Evolutionary conservation across 2,329 filamentous ascomycete species (phyloP).

Genomic region (Pyrenophora graminea): DNA sequence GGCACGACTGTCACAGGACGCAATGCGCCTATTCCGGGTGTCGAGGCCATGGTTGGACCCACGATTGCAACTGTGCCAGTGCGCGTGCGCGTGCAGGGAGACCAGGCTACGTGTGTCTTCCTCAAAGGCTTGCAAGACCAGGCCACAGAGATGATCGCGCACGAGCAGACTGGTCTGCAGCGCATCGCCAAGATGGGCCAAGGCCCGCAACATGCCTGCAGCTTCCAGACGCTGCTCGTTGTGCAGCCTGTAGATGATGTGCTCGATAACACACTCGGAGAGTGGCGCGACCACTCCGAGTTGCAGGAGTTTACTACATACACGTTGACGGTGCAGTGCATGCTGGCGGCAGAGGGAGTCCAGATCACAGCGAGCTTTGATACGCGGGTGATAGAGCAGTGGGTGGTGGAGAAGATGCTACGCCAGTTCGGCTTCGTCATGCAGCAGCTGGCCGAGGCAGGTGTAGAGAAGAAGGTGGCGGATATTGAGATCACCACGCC

Average conservation of each 20-base stretch:
- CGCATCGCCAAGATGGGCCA: constrained; percentile 22
- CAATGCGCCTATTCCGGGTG: neutral
- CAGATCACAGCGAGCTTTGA: constrained; percentile 7
- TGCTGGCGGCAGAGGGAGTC: too few species aligned
- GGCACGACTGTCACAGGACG: neutral
- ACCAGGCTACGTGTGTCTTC: constrained; percentile 12
- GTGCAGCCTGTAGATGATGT: too few species aligned
- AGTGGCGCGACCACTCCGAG: too few species aligned
- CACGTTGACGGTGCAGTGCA: too few species aligned
- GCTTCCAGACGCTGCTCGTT: too few species aligned
- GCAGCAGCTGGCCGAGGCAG: too few species aligned
- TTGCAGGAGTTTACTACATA: too few species aligned
- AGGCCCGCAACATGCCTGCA: too few species aligned
- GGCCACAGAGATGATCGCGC: constrained; percentile 26
- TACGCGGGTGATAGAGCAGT: constrained; percentile 12
- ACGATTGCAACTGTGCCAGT: constrained; percentile 36
- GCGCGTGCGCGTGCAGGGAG: constrained; percentile 20
- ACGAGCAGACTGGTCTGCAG: constrained; percentile 41
- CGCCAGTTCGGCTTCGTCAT: constrained; percentile 11
- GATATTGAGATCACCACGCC: too few species aligned
- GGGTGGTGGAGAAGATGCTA: constrained; percentile 9
- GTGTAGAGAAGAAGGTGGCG: too few species aligned
- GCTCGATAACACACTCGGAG: too few species aligned
- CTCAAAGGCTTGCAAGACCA: constrained; percentile 19
- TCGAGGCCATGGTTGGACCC: constrained; percentile 28